Percentiles rank a stretch among this genome's conserved stretches.
Evolutionary conservation across 345 rosid species (phyloP).

Genomic region (Gossypium raimondii): DNA sequence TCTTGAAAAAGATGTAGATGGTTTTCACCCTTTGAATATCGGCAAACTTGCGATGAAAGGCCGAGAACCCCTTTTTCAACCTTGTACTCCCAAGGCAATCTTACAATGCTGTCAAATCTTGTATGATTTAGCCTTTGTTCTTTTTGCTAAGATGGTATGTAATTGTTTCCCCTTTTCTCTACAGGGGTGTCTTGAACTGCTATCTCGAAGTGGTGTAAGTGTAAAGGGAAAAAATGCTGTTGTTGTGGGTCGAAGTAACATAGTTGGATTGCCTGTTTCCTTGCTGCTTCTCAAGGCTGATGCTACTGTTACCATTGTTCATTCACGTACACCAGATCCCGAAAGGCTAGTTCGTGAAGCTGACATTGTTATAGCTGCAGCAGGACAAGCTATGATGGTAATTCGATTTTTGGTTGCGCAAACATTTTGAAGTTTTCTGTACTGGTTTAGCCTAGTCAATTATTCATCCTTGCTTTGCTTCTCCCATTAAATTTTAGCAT

Average conservation of each 20-base stretch:
- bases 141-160: neutral
- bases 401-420: conserved; percentile 7
- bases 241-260: conserved; percentile 90
- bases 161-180: neutral
- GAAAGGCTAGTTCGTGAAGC: conserved; percentile 70
- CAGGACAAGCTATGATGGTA: conserved; percentile 91
- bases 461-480: neutral
- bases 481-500: neutral
- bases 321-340: conserved; percentile 64
- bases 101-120: conserved; percentile 10
- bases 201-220: conserved; percentile 61
- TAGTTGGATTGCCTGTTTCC: conserved; percentile 89
- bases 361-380: conserved; percentile 89
- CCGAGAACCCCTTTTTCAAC: conserved; percentile 85
- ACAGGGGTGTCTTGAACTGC: conserved; percentile 90
- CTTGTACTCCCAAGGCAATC: conserved; percentile 90
- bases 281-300: conserved; percentile 84
- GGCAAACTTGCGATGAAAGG: conserved; percentile 99
- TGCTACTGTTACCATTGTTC: conserved; percentile 81
- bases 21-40: conserved; percentile 92
- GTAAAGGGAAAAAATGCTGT: conserved; percentile 75
- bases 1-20: conserved; percentile 86
- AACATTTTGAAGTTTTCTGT: neutral
- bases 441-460: neutral
- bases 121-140: neutral